Evolutionary conservation across 345 rosid species (phyloP).

Genomic region (Schrenkiella parvula): DNA sequence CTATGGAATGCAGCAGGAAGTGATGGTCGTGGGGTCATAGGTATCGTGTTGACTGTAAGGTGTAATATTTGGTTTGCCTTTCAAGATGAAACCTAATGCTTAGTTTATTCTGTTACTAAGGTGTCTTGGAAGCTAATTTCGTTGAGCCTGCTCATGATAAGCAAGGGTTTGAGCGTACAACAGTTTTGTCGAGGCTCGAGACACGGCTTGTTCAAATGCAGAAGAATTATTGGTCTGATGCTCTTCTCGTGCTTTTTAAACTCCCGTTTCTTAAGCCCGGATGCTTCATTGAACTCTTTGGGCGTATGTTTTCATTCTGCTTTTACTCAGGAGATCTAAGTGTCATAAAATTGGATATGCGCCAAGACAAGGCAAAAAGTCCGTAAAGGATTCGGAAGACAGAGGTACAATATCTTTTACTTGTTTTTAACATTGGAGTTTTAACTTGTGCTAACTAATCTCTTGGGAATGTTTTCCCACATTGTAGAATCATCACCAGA

Average conservation of each 20-base stretch:
- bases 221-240: slow-evolving; percentile 71
- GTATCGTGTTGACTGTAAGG: slow-evolving; percentile 33
- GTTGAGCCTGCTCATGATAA: slow-evolving; percentile 97
- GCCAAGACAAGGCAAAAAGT: slow-evolving; percentile 45
- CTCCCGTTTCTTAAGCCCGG: background rate
- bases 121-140: slow-evolving; percentile 93
- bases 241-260: slow-evolving; percentile 2
- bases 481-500: slow-evolving; percentile 49
- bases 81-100: slow-evolving; percentile 18
- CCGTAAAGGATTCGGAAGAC: slow-evolving; percentile 27
- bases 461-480: slow-evolving; percentile 19
- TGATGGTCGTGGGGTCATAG: slow-evolving; percentile 95
- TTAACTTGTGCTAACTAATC: background rate
- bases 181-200: slow-evolving; percentile 88
- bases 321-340: slow-evolving; percentile 45
- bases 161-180: slow-evolving; percentile 92
- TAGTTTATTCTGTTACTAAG: slow-evolving; percentile 37
- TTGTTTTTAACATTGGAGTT: background rate
- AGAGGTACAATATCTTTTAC: slow-evolving; percentile 38
- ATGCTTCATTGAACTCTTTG: background rate
- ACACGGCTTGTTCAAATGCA: slow-evolving; percentile 71
- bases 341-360: slow-evolving; percentile 86
- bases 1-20: slow-evolving; percentile 94
- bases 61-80: background rate
- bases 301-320: slow-evolving; percentile 19